These are phyloP conservation scores for Mycena venus DNA, from an alignment of 768 basidiomycete genomes.

Conservation along the genomic window DNA sequence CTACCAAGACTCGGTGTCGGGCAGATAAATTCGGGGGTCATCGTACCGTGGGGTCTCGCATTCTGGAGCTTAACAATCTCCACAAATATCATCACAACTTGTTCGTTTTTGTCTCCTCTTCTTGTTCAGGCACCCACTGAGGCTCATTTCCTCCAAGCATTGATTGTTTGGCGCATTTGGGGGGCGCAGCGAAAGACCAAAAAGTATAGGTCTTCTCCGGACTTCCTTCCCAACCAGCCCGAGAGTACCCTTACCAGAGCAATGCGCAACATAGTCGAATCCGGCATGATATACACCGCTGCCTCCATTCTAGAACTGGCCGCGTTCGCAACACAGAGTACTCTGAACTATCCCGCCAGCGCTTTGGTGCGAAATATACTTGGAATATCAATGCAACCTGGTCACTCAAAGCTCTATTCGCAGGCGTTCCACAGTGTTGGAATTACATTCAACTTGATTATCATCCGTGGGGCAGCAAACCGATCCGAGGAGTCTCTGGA, in stretches of 20 bases:
- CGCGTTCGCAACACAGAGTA: constrained; percentile 4
- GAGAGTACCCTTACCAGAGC: not conserved
- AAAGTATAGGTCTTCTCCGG: not conserved
- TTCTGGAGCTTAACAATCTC: constrained; percentile 11
- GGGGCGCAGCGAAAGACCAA: not conserved
- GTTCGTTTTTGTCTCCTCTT: not conserved
- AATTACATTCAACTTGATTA: constrained; percentile 9
- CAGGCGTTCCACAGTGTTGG: constrained; percentile 13
- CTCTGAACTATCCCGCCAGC: constrained; percentile 1
- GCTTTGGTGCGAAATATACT: not conserved
- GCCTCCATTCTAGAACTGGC: constrained; percentile 6
- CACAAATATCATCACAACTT: constrained; percentile 8
- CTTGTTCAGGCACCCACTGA: not conserved
- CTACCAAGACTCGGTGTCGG: not conserved
- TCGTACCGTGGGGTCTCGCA: not conserved
- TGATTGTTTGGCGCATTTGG: constrained; percentile 23
- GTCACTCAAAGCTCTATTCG: too few relatives aligned
- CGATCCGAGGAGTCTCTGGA: too few relatives aligned
- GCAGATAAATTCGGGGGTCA: not conserved
- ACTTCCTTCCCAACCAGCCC: not conserved
- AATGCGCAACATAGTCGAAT: constrained; percentile 23
- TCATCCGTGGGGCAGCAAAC: constrained; percentile 2
- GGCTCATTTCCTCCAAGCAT: not conserved
- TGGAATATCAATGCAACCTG: not conserved
- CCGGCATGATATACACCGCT: constrained; percentile 13